Conservation (phyloP, 176 grass and related monocot genomes). For the Avena insularis region DNA sequence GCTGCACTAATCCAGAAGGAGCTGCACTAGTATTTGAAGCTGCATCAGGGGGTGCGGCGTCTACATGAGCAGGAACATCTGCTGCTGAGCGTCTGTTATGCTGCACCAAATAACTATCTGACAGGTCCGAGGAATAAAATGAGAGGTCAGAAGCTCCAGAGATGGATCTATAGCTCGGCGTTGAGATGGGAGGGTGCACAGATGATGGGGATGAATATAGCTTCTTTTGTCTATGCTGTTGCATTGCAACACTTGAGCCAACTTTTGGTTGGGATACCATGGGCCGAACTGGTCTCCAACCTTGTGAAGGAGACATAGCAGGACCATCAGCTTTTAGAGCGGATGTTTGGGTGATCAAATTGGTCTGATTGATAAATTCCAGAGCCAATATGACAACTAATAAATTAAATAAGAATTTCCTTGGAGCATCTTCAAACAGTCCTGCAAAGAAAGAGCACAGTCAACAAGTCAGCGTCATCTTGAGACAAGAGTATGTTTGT, state of each 20-base stretch:
- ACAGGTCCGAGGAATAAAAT: slow-evolving; percentile 48
- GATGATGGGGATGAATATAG: slow-evolving; percentile 49
- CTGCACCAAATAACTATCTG: slow-evolving; percentile 36
- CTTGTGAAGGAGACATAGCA: slow-evolving; percentile 54
- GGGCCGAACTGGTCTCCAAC: slow-evolving; percentile 54
- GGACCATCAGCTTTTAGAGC: slow-evolving; percentile 50
- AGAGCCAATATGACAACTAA: slow-evolving; percentile 45
- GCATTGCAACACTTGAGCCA: slow-evolving; percentile 40
- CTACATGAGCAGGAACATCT: slow-evolving; percentile 48
- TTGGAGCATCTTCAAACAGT: slow-evolving; percentile 36
- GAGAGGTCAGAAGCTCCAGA: slow-evolving; percentile 35
- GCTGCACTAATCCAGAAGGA: slow-evolving; percentile 66
- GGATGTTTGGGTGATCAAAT: slow-evolving; percentile 42
- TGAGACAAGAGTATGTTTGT: slow-evolving; percentile 2
- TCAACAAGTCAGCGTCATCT: slow-evolving; percentile 31
- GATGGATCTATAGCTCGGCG: slow-evolving; percentile 50
- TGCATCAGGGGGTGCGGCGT: slow-evolving; percentile 57
- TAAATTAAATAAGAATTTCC: slow-evolving; percentile 35
- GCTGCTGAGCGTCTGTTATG: slow-evolving; percentile 40
- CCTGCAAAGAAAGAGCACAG: slow-evolving; percentile 53
- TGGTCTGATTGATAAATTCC: slow-evolving; percentile 48
- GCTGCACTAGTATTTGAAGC: slow-evolving; percentile 64
- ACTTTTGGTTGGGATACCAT: slow-evolving; percentile 40
- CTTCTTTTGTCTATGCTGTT: slow-evolving; percentile 46
- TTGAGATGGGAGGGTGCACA: slow-evolving; percentile 44